Conservation (phyloP, 2,329 filamentous ascomycete genomes). For the Zasmidium citrigriseum region DNA sequence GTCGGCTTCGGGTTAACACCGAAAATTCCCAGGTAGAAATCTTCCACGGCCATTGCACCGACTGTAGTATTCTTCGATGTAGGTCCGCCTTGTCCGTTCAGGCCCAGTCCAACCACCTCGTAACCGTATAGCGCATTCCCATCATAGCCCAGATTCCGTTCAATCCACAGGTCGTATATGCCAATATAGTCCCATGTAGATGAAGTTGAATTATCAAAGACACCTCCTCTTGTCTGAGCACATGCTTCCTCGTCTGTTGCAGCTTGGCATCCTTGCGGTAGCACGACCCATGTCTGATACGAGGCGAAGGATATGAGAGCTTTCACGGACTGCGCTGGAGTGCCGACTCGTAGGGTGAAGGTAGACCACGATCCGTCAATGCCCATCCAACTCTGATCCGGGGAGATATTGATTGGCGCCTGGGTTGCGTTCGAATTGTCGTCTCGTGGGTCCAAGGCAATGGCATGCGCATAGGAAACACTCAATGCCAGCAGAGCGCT, state of each 20-base stretch:
- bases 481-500: slow-evolving; percentile 23
- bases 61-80: slow-evolving; percentile 46
- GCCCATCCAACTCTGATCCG: slow-evolving; percentile 50
- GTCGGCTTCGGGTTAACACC: slow-evolving; percentile 52
- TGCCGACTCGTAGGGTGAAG: slow-evolving; percentile 61
- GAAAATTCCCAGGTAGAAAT: slow-evolving; percentile 50
- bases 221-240: slow-evolving; percentile 57
- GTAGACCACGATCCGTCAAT: slow-evolving; percentile 73
- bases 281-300: slow-evolving; percentile 71
- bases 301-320: slow-evolving; percentile 66
- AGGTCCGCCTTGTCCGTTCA: slow-evolving; percentile 41
- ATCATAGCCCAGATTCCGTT: slow-evolving; percentile 55
- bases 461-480: slow-evolving; percentile 11
- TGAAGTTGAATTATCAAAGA: slow-evolving; percentile 58
- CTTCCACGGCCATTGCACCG: slow-evolving; percentile 40
- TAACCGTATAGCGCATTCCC: slow-evolving; percentile 67
- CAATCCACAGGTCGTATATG: slow-evolving; percentile 60
- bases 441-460: slow-evolving; percentile 15
- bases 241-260: slow-evolving; percentile 46
- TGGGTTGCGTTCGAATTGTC: slow-evolving; percentile 17
- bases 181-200: slow-evolving; percentile 61
- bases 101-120: slow-evolving; percentile 48
- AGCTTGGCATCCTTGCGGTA: slow-evolving; percentile 57
- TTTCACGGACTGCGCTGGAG: slow-evolving; percentile 54
- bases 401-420: slow-evolving; percentile 30